Evolutionary conservation across 352 stramenopile species (phyloP), one percentile per base, ranked within the genome.

Genomic region (Globisporangium spinosum): DNA sequence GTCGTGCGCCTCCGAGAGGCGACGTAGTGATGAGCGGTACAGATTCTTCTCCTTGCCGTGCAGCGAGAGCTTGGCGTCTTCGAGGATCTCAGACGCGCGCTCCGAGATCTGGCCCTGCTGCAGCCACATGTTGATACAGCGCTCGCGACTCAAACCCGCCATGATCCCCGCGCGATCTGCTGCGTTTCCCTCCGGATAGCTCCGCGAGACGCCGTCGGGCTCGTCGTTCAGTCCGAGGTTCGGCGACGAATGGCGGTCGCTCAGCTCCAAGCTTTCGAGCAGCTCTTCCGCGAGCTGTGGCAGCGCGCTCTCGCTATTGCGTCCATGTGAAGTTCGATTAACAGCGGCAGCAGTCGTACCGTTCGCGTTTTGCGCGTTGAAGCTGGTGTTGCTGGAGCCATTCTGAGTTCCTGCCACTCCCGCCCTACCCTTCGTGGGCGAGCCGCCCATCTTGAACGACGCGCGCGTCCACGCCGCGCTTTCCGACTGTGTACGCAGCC

Each of bases 21-120:
- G 73, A 5, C 77, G 72, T 35, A 82, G 58, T 7, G 85, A 91
- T n/a, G 80, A 67, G 53, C 78, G 68, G 65, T 94, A 93, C 53
- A 95, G 63, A 45, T 95, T 91, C 58, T 90, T 88, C 72, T 95
- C 87, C 55, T 94, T 89, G 34, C 87, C 87, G 59, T 93, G 84
- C 35, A 91, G 69, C 34, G 83, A 83, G 27, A 94, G 73, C 59
- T 85, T 90, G 9, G 87, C 87, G 70, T 95, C 87, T 58, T 93
- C 87, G 6, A 95, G 63, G 32, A 95, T 93, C 69, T 95, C 87
- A 0, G 83, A 90, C 57, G 87, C 87, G 27, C 83, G 83, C 58
- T 88, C 85, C 29, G 87, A 95, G 51, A 95, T 91, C 69, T 90
- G 70, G 45, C 87, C 87, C 68, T 92, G 83, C 62, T 94, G 69